Conservation (phyloP, 345 rosid species). For the Ricinus communis region DNA sequence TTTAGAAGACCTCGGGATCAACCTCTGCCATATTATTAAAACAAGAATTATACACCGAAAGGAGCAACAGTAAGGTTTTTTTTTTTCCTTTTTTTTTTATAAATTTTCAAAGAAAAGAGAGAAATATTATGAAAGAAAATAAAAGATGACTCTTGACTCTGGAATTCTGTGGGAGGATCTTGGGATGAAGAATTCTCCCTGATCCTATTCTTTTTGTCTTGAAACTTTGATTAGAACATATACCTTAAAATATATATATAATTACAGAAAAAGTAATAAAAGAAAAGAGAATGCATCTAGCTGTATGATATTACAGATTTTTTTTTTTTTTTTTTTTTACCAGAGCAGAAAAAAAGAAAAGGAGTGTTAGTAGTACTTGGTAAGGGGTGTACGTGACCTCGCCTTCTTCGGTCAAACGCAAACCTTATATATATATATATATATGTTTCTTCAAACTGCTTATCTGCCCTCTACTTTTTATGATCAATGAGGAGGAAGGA, state of each 20-base stretch:
- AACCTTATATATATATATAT: no score
- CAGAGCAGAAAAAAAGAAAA: no score
- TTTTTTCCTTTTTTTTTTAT: no score
- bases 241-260: not conserved
- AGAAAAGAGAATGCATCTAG: not conserved
- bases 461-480: conserved; percentile 1
- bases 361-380: conserved; percentile 18
- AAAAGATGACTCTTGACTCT: conserved; percentile 44
- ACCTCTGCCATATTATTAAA: conserved; percentile 22
- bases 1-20: conserved; percentile 43
- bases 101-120: no score
- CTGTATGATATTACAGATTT: no score
- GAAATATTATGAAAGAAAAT: conserved; percentile 10
- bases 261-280: no score
- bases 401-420: conserved; percentile 37
- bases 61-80: not conserved
- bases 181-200: conserved; percentile 55
- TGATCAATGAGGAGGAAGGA: not conserved
- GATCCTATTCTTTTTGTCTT: conserved; percentile 59
- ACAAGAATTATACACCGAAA: conserved; percentile 16
- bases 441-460: conserved; percentile 10
- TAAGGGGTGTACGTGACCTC: conserved; percentile 28
- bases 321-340: no score
- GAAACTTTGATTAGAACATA: conserved; percentile 32
- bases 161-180: conserved; percentile 49